Percentiles rank a stretch among this genome's conserved stretches.
Evolutionary conservation across 768 basidiomycete genomes (phyloP).

Genomic region (Trametes cingulata): DNA sequence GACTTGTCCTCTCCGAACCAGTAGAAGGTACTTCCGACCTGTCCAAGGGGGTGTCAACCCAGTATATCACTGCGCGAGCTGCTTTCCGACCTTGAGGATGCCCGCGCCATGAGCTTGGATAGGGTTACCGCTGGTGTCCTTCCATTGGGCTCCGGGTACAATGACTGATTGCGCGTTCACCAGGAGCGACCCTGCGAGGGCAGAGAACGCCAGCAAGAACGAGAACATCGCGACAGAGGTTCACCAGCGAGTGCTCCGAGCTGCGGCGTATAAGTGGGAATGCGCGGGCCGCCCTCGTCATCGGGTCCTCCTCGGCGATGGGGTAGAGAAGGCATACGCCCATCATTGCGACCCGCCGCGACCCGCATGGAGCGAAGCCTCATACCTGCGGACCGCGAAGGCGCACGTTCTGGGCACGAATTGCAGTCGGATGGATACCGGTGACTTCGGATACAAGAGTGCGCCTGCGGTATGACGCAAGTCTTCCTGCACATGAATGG

Average conservation of each 20-base stretch:
- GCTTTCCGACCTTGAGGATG: constrained; percentile 47
- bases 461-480: too few species aligned
- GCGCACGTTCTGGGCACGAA: too few species aligned
- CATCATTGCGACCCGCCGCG: neutral
- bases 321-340: neutral
- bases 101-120: constrained; percentile 69
- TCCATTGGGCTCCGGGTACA: constrained; percentile 63
- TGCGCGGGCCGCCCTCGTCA: constrained; percentile 8
- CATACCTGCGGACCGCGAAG: neutral
- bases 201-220: constrained; percentile 2
- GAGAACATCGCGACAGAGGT: constrained; percentile 18
- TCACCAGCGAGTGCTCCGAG: neutral
- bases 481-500: too few species aligned
- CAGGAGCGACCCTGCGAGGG: constrained; percentile 9
- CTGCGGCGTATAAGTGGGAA: neutral
- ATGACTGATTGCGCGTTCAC: constrained; percentile 40
- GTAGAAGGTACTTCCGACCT: constrained; percentile 58
- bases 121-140: constrained; percentile 57
- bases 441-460: neutral
- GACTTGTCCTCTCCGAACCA: constrained; percentile 68
- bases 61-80: neutral
- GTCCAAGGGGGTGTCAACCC: neutral
- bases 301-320: constrained; percentile 15
- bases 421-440: too few species aligned
- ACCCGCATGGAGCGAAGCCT: neutral